Evolutionary conservation across 805 yeast species (phyloP), one percentile per base, ranked within the genome.

Genomic region (Crinitomyces ghanaensis): DNA sequence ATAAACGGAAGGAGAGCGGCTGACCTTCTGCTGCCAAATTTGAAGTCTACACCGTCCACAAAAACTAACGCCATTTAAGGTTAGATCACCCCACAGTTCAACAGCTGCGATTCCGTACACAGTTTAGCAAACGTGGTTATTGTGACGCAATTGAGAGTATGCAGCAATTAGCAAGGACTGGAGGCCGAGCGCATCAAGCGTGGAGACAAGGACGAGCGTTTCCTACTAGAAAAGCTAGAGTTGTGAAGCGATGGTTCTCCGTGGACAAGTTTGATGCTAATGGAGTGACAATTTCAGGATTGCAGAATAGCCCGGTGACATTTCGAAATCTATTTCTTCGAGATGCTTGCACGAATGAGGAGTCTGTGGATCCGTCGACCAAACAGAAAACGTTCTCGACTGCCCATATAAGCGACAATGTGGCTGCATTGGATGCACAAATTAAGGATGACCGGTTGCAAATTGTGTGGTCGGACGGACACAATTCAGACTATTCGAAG

Each of bases 371-470:
- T 41, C 56, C 61, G 3, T 48, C 53, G 17, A 66, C 81, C 0
- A 65, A 66, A 13, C 86, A 79, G 48, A 79, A 77, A 48, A 48
- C 65, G 19, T 74, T 77, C 53, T 67, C 78, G n/a, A 75, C 85
- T 0, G 74, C 71, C 1, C 49, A 62, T 33, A 26, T 41, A 19
- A 28, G 38, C 17, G 17, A 30, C 53, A 47, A 41, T 0, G 49
- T 63, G 2, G 65, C 68, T 1, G 45, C 56, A 2, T 40, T 59
- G 1, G 32, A 48, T 1, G 54, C 54, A 14, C 50, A 54, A 3
- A 43, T 51, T 2, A 43, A 38, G 3, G 45, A 38, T 6, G 52
- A 51, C 6, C 34, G 38, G 5, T 54, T 77, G 15, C 41, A 51
- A 14, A 65, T 79, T 11, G 47, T 51, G 5, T 71, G 75, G 73